Percentiles rank a stretch among this genome's conserved stretches.
phyloP scores from a whole-genome alignment of 2,329 filamentous ascomycete genomes.

The Pseudogymnoascus sp. region DNA sequence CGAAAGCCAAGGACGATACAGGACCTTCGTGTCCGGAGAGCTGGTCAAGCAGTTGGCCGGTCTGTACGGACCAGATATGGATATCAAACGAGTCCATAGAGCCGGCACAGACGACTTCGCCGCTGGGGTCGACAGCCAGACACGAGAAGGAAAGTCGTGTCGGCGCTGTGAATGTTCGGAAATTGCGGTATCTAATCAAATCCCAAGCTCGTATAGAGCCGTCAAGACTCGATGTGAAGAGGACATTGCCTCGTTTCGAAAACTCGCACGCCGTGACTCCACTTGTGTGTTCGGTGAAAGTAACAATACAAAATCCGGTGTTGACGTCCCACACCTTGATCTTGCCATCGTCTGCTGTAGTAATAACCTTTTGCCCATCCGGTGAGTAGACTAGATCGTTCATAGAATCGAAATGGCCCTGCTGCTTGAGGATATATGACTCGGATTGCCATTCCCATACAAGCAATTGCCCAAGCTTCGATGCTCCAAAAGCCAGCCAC shows the following conservation, averaged over 20 bases:
- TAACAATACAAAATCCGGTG: conserved; percentile 95
- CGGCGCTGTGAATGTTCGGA: conserved; percentile 92
- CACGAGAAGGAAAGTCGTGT: conserved; percentile 87
- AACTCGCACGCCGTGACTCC: conserved; percentile 94
- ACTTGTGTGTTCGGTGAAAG: conserved; percentile 93
- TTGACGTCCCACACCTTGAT: conserved; percentile 98
- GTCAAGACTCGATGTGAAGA: conserved; percentile 92
- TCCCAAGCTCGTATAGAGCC: conserved; percentile 95
- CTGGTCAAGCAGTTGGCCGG: conserved; percentile 85
- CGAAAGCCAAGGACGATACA: conserved; percentile 80
- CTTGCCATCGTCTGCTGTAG: conserved; percentile 91
- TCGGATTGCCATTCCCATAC: conserved; percentile 99
- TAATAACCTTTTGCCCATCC: conserved; percentile 87
- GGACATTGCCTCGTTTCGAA: conserved; percentile 86
- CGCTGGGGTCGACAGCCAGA: conserved; percentile 91
- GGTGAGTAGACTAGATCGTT: conserved; percentile 90
- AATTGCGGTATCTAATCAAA: conserved; percentile 90
- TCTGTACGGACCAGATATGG: conserved; percentile 98
- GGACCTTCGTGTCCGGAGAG: conserved; percentile 91
- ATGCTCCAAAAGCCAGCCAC: conserved; percentile 95
- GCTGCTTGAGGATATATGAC: conserved; percentile 96
- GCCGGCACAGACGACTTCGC: conserved; percentile 91
- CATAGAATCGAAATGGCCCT: conserved; percentile 94
- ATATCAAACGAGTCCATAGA: conserved; percentile 96
- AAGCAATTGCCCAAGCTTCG: conserved; percentile 87